Evolutionary conservation across 495 filamentous ascomycete species (phyloP).

Genomic region (Chaetomium cochliodes): DNA sequence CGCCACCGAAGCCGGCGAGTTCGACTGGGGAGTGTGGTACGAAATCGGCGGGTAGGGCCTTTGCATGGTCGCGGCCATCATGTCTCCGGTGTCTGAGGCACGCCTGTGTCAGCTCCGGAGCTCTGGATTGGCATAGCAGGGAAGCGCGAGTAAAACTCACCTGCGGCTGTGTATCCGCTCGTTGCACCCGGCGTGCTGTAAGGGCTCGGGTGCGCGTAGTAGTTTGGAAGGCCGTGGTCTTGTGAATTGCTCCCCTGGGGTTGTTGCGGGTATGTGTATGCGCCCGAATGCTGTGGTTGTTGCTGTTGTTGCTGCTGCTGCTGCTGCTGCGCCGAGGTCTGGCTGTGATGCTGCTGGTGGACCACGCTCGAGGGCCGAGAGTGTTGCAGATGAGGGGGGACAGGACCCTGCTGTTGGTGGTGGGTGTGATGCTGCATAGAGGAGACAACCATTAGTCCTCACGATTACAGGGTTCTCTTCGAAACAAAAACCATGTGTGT

Average conservation of each 20-base stretch:
- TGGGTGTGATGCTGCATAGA: constrained; percentile 62
- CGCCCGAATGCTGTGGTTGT: constrained; percentile 49
- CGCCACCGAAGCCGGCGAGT: constrained; percentile 92
- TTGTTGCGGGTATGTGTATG: constrained; percentile 60
- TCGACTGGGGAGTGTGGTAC: constrained; percentile 94
- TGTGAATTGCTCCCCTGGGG: constrained; percentile 50
- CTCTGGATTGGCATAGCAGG: constrained; percentile 10
- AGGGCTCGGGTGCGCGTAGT: constrained; percentile 70
- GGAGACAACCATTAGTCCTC: constrained; percentile 52
- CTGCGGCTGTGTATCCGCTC: constrained; percentile 73
- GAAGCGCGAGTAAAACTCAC: constrained; percentile 59
- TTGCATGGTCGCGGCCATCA: constrained; percentile 93
- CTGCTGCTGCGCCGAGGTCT: constrained; percentile 43
- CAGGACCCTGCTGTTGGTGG: constrained; percentile 57
- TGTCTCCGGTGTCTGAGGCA: constrained; percentile 71
- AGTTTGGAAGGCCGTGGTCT: constrained; percentile 62
- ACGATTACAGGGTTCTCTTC: constrained; percentile 35
- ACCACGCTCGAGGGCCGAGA: constrained; percentile 63
- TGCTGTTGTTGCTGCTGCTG: constrained; percentile 46
- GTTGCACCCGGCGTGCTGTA: constrained; percentile 71
- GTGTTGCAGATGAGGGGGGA: constrained; percentile 58
- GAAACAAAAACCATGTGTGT: constrained; percentile 37
- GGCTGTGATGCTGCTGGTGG: constrained; percentile 63
- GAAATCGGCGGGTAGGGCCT: constrained; percentile 81
- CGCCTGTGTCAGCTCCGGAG: constrained; percentile 29